Evolutionary conservation across 2,329 filamentous ascomycete genomes (phyloP).

Genomic region (Colletotrichum filicis): DNA sequence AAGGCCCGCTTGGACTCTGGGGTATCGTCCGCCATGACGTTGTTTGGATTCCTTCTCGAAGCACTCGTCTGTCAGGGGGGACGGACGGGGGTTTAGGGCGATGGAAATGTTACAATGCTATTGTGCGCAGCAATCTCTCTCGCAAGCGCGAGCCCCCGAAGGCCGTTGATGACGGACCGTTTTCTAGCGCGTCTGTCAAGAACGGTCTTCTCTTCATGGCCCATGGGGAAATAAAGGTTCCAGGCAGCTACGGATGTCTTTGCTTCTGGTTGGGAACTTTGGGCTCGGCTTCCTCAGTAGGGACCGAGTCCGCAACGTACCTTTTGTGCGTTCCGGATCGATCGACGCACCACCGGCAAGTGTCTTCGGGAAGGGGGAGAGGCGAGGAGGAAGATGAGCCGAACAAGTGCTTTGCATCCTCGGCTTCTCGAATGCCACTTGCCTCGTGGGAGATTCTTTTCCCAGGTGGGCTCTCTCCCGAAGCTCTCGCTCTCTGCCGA

Average conservation of each 20-base stretch:
- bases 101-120: not conserved
- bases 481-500: not conserved
- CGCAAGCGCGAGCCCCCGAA: not conserved
- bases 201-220: not conserved
- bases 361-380: not conserved
- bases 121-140: not conserved
- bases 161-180: not conserved
- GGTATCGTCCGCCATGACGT: conserved; percentile 9
- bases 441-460: not conserved
- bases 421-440: not conserved
- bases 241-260: not conserved
- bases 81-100: not conserved
- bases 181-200: not conserved
- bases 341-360: not conserved
- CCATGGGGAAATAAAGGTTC: not conserved
- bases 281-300: not conserved
- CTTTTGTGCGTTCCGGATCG: not conserved
- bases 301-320: not conserved
- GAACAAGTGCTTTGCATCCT: not conserved
- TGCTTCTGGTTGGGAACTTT: not conserved
- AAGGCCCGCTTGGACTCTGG: conserved; percentile 14
- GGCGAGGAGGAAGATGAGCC: not conserved
- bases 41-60: not conserved
- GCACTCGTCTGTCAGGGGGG: not conserved
- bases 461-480: not conserved